Base-by-base conservation (phyloP, 2,329 filamentous ascomycete species). In the Ophiostoma australiae region DNA sequence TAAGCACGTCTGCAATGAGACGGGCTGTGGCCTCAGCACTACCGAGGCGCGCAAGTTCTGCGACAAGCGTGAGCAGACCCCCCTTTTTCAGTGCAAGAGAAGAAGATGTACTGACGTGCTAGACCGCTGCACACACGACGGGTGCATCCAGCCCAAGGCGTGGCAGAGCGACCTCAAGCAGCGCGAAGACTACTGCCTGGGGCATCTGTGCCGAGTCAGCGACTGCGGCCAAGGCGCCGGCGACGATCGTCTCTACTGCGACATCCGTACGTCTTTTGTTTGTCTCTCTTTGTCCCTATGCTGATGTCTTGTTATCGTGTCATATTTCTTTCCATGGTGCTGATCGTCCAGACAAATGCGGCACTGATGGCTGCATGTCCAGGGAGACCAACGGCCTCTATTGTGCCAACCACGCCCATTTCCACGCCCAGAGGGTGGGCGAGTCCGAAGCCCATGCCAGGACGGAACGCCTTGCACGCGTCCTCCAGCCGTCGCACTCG, bases 1-100 rank as follows among this genome's bases (percentile, higher is more conserved):
- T 33, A 70, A 72, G 48, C 73, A 74, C 33, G 72, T 68, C 52
- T 74, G 73, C 27, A n/a, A 44, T 4, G 73, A 74, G 48, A 70
- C 68, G 35, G 71, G 67, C 70, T 74, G 73, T 61, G 11, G 1
- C 27, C 41, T 48, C 3, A 55, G 58, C 52, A 69, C 65, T 27
- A 13, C 20, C 17, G 67, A 61, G 17, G 33, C 35, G 7, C 33
- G 63, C 35, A 70, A 67, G 27, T 74, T 66, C 48, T 74, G 73
- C 61, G 58, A 66, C 7, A 13, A 2, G 1, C 73, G 72, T 73
- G 35, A 4, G 72, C 4, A 31, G 7, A 13, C 3, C 11, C 31
- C 20, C 6, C 52, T 44, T 33, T 44, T 15, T 10, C 15, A 2
- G 39, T 41, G 39, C 15, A 3, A 41, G 2, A 8, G 15, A 23